Evolutionary conservation across 176 grass and related monocot genomes (phyloP), one percentile per base, ranked within the genome.

Genomic region (Pontederia crassipes): DNA sequence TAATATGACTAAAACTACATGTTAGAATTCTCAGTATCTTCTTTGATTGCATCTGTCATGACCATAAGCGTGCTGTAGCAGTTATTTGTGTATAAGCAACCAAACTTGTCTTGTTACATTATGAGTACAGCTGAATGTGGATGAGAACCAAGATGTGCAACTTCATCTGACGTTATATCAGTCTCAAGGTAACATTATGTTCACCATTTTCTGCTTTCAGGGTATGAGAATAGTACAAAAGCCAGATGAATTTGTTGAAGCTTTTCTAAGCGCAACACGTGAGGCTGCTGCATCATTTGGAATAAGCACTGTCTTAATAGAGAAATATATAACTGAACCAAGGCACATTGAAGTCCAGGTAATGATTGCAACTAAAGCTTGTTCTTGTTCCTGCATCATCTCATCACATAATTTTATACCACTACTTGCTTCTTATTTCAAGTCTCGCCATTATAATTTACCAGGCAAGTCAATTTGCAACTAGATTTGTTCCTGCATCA

Each of bases 291-390:
- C 87, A 61, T 96, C 92, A 48, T 96, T 96, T 78, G 87, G 87
- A 12, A 76, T 96, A 64, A 70, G 85, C 58, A 90, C 87, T 8
- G 65, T 96, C 45, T 80, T 96, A 63, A 62, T 96, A 58, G 92
- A 96, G 56, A 96, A 90, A 58, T 96, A 96, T 47, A 90, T 96
- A 78, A 96, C 87, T 64, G 81, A 96, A 63, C 92, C 92, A 28
- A 81, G 92, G 55, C 92, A 96, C 58, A 65, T 96, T 24, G 92
- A 96, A 80, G 92, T 96, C 35, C 92, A 96, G 86, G 92, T 96
- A 81, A 29, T 57, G 4, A 32, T 54, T 73, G 20, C 29, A 24
- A 59, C 9, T 55, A 49, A 40, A 52, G 3, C 2, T 65, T 48
- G 11, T 9, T 45, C 27, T 72, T 16, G 10, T 11, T 48, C 11